phyloP scores from a whole-genome alignment of 768 basidiomycete species.

The Imleria badia region DNA sequence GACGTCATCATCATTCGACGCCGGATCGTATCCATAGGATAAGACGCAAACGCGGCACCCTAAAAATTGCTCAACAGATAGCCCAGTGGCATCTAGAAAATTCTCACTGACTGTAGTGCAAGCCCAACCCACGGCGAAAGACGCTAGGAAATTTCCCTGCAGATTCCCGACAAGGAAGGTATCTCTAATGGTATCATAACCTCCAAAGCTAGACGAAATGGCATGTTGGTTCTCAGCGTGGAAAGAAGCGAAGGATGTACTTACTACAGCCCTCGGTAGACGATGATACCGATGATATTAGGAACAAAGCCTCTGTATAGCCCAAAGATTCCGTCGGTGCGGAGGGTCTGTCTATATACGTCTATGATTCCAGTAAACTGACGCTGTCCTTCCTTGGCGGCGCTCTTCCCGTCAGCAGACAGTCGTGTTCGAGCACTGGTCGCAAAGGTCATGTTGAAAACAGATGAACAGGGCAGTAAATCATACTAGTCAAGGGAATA shows the following conservation, averaged over 20 bases:
- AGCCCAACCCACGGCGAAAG: constrained; percentile 42
- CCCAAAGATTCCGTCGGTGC: constrained; percentile 40
- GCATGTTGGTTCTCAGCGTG: background rate
- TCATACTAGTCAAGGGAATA: constrained; percentile 46
- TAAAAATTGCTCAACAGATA: constrained; percentile 11
- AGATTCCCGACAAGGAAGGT: constrained; percentile 39
- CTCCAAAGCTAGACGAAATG: constrained; percentile 37
- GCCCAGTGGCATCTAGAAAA: background rate
- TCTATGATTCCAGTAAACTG: constrained; percentile 43
- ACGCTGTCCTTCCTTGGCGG: constrained; percentile 37
- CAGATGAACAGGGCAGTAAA: background rate
- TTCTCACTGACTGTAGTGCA: constrained; percentile 37
- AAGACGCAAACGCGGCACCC: constrained; percentile 40
- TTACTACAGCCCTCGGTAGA: constrained; percentile 46
- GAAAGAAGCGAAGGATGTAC: constrained; percentile 8
- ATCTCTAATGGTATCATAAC: constrained; percentile 41
- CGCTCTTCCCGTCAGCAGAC: constrained; percentile 39
- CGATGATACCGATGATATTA: constrained; percentile 40
- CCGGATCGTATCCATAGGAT: constrained; percentile 45
- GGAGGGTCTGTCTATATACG: constrained; percentile 44
- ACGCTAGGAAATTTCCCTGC: constrained; percentile 40
- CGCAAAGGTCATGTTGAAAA: background rate
- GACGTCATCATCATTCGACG: constrained; percentile 51
- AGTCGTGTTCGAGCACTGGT: constrained; percentile 42
- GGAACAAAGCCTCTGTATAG: constrained; percentile 45